phyloP scores from a whole-genome alignment of 1,284 basidiomycete species.

The Ceratobasidium sp. region DNA sequence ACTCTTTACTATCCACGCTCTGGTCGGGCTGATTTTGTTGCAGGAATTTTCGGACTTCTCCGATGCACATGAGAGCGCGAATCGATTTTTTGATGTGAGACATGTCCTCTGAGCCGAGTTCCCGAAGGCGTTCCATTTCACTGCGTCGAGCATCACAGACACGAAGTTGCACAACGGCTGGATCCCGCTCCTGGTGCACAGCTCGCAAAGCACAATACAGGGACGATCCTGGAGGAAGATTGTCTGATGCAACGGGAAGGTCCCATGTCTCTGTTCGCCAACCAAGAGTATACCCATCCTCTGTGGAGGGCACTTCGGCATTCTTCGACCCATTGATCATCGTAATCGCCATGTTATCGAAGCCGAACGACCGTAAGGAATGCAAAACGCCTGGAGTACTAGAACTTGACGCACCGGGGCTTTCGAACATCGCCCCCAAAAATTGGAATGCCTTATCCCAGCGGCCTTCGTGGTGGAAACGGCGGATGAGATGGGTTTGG shows the following conservation, averaged over 20 bases:
- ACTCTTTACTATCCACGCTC: neutral
- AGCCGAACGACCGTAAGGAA: conserved; percentile 86
- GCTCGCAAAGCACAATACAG: conserved; percentile 82
- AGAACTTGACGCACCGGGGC: conserved; percentile 51
- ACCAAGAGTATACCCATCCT: conserved; percentile 76
- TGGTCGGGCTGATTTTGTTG: neutral
- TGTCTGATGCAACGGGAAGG: conserved; percentile 66
- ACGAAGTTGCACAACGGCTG: conserved; percentile 54
- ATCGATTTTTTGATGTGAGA: conserved; percentile 71
- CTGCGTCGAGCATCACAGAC: conserved; percentile 60
- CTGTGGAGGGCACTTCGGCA: conserved; percentile 52
- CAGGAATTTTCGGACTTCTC: conserved; percentile 60
- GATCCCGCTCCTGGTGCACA: conserved; percentile 74
- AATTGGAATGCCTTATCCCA: conserved; percentile 91
- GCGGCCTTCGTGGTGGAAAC: conserved; percentile 90
- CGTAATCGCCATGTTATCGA: conserved; percentile 77
- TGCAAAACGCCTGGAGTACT: conserved; percentile 66
- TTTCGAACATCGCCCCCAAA: conserved; percentile 84
- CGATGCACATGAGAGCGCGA: conserved; percentile 77
- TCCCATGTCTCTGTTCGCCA: conserved; percentile 96
- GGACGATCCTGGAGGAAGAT: conserved; percentile 59
- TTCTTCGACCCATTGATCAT: conserved; percentile 56
- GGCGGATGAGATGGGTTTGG: conserved; percentile 76
- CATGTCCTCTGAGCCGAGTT: conserved; percentile 76
- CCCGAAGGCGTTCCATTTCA: conserved; percentile 71